These are phyloP conservation scores for Russula sp. DNA, from an alignment of 768 basidiomycete species.

Conservation along the genomic window DNA sequence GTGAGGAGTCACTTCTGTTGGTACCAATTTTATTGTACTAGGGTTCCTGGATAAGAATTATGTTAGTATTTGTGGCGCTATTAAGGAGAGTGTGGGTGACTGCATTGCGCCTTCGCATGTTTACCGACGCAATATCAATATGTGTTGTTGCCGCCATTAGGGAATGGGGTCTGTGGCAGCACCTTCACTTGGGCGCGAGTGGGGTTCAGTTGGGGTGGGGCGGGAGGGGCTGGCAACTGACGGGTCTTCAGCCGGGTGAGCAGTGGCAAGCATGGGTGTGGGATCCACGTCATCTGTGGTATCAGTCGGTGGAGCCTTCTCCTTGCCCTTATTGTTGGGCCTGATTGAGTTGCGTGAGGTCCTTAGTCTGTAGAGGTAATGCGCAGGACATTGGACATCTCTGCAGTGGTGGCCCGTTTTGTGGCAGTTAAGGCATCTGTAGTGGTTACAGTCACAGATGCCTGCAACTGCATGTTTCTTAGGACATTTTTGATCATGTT, in stretches of 20 bases:
- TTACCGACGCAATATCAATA: background rate
- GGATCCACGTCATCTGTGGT: background rate
- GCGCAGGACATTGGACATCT: accelerated
- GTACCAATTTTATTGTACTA: background rate
- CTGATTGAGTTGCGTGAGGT: background rate
- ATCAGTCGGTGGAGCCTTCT: background rate
- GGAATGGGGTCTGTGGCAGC: background rate
- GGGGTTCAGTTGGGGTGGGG: too few species aligned
- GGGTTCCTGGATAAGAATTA: background rate
- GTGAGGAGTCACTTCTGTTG: background rate
- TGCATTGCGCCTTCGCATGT: background rate
- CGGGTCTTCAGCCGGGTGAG: background rate
- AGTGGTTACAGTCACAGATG: background rate
- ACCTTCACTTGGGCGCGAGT: background rate
- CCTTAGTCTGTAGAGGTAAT: background rate
- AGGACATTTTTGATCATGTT: background rate
- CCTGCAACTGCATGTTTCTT: background rate
- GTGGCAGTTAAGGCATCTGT: background rate
- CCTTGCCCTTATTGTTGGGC: background rate
- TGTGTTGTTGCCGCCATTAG: background rate
- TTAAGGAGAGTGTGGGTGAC: background rate
- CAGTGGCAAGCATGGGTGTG: too few species aligned
- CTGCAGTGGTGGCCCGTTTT: accelerated
- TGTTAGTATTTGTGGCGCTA: background rate
- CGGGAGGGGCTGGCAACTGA: too few species aligned